These are phyloP conservation scores for Malus hybrid DNA, from an alignment of 331 rosid species.

Conservation along the genomic window DNA sequence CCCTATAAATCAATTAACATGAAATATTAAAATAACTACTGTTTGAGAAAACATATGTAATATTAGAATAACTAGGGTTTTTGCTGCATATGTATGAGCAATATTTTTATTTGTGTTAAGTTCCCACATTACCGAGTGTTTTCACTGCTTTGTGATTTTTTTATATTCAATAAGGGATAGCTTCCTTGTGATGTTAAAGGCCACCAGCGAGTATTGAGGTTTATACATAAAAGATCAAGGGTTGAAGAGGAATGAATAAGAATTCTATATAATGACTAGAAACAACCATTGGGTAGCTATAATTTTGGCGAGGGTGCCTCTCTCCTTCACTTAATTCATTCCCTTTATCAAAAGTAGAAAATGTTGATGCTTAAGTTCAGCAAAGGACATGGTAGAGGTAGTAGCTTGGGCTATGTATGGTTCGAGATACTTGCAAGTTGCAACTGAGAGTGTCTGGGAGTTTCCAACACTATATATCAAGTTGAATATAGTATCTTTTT, in stretches of 20 bases:
- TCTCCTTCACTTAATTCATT: neutral
- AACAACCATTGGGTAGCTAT: neutral
- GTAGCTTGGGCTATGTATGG: neutral
- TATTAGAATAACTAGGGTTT: neutral
- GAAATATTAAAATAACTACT: too few species aligned
- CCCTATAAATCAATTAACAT: too few species aligned
- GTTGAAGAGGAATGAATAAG: neutral
- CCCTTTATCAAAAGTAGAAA: neutral
- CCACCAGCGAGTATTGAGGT: neutral
- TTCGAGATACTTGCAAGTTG: neutral
- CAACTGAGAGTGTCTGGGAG: neutral
- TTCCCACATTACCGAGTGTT: neutral
- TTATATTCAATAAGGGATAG: neutral
- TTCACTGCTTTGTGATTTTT: neutral
- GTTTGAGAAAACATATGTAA: neutral
- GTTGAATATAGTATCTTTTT: neutral
- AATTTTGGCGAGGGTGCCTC: neutral
- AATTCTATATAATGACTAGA: neutral
- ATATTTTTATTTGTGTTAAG: neutral
- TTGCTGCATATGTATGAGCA: neutral
- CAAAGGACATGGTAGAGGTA: neutral
- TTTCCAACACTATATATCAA: neutral
- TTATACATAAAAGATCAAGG: neutral
- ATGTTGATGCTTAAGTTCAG: neutral
- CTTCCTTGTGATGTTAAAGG: neutral